These are phyloP conservation scores for Taiozyma sp. DNA, from an alignment of 1,139 yeast genomes.

Conservation along the genomic window DNA sequence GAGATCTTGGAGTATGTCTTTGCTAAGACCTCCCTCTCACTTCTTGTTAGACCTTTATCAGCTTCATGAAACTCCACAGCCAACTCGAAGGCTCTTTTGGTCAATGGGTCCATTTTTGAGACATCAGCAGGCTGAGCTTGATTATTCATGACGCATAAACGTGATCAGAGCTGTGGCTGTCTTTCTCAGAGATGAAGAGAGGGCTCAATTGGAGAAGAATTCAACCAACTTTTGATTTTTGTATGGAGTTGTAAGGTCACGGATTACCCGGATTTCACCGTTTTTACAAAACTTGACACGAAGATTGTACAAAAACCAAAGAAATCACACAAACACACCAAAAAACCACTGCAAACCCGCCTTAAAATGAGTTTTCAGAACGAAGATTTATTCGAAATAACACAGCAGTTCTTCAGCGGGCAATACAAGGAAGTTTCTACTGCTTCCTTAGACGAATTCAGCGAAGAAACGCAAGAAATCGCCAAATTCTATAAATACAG, in stretches of 20 bases:
- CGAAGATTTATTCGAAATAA: conserved; percentile 17
- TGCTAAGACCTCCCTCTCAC: conserved; percentile 17
- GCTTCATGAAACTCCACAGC: conserved; percentile 24
- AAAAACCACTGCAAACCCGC: not conserved
- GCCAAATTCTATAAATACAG: conserved; percentile 18
- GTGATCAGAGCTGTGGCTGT: not conserved
- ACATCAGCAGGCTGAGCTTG: conserved; percentile 9
- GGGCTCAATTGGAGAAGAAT: conserved; percentile 1
- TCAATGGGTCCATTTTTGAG: not conserved
- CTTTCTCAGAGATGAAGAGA: not conserved
- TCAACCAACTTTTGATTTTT: not conserved
- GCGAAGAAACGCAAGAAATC: conserved; percentile 3
- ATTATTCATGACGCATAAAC: not conserved
- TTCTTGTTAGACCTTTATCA: conserved; percentile 18
- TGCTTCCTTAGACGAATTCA: conserved; percentile 9
- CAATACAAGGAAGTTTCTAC: conserved; percentile 13
- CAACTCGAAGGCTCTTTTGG: conserved; percentile 17
- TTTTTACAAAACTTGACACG: not conserved
- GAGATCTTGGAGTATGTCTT: conserved; percentile 17
- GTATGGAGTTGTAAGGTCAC: not conserved
- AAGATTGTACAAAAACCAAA: not conserved
- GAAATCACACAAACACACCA: not conserved
- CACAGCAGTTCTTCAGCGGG: conserved; percentile 22
- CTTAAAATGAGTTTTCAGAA: not conserved
- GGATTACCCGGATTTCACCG: not conserved